Percentiles rank a stretch among this genome's conserved stretches.
These are phyloP conservation scores for Violaceomyces palustris DNA, from an alignment of 1,284 basidiomycete genomes.

Conservation along the genomic window DNA sequence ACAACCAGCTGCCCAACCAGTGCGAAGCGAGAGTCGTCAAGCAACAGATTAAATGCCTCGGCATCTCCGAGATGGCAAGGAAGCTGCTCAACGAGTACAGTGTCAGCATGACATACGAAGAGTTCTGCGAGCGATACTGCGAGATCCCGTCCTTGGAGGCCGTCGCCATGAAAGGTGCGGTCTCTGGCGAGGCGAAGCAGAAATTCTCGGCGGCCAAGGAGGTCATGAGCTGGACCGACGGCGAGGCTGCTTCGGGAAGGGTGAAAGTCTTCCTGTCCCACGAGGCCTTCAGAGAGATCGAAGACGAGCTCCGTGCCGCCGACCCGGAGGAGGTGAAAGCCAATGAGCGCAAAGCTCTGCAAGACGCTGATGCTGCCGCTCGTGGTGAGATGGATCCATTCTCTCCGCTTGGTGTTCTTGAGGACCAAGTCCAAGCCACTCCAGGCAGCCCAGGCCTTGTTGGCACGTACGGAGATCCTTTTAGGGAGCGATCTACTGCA, in stretches of 20 bases:
- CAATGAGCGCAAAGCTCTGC: constrained; percentile 60
- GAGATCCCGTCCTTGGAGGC: constrained; percentile 33
- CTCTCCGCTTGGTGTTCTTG: constrained; percentile 57
- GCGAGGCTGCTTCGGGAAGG: constrained; percentile 72
- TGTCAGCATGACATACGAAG: constrained; percentile 76
- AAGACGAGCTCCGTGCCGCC: constrained; percentile 71
- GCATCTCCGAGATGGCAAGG: constrained; percentile 66
- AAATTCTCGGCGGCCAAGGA: constrained; percentile 57
- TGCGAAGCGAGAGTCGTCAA: constrained; percentile 86
- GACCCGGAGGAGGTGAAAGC: constrained; percentile 61
- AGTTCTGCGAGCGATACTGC: constrained; percentile 70
- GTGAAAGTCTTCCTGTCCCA: constrained; percentile 84
- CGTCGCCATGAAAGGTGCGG: constrained; percentile 57
- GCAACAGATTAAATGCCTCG: constrained; percentile 78
- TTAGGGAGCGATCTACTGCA: constrained; percentile 51
- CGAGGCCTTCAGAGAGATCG: constrained; percentile 77
- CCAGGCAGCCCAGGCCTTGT: constrained; percentile 26
- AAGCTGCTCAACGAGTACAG: constrained; percentile 46
- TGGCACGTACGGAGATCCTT: constrained; percentile 48
- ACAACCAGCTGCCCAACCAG: constrained; percentile 87
- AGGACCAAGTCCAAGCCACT: too few species aligned
- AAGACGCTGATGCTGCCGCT: constrained; percentile 63
- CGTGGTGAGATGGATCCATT: constrained; percentile 56
- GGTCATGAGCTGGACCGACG: constrained; percentile 65
- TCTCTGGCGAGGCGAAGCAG: constrained; percentile 54